phyloP scores from a whole-genome alignment of 176 grass and related monocot species.

The Raddia distichophylla region DNA sequence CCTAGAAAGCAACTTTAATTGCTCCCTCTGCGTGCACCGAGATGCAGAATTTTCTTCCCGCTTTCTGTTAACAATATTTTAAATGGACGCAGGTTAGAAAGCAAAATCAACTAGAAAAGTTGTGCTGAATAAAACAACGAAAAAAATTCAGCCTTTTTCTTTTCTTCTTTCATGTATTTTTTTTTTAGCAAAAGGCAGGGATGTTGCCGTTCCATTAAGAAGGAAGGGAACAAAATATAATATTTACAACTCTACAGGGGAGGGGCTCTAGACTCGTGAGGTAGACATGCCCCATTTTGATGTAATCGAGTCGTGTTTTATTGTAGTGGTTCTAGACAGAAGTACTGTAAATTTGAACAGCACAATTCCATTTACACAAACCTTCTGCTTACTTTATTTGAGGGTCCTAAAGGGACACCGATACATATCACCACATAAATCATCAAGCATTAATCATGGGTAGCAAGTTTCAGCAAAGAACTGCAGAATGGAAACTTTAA shows the following conservation, averaged over 20 bases:
- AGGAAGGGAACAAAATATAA: too few species aligned
- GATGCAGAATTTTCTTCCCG: conserved; percentile 78
- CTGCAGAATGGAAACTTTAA: not conserved
- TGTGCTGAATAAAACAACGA: conserved; percentile 17
- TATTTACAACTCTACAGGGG: too few species aligned
- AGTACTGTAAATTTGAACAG: too few species aligned
- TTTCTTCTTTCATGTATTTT: not conserved
- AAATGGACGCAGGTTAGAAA: conserved; percentile 38
- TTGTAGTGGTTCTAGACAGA: not conserved
- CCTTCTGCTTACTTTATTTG: too few species aligned
- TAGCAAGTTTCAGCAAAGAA: not conserved
- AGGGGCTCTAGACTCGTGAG: too few species aligned
- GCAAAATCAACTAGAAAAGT: conserved; percentile 10
- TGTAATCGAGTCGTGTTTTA: conserved; percentile 18
- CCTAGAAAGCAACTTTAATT: conserved; percentile 68
- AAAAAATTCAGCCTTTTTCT: conserved; percentile 1
- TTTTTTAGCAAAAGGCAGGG: too few species aligned
- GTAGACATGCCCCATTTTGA: not conserved
- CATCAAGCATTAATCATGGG: not conserved
- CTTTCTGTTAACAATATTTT: conserved; percentile 64
- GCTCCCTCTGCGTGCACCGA: conserved; percentile 86
- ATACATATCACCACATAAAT: conserved; percentile 16
- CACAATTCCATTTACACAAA: too few species aligned
- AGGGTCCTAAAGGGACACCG: not conserved
- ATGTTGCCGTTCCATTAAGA: too few species aligned